Evolutionary conservation across 805 yeast species (phyloP), one percentile per base, ranked within the genome.

Genomic region (Tetrapisispora nanseiensis): DNA sequence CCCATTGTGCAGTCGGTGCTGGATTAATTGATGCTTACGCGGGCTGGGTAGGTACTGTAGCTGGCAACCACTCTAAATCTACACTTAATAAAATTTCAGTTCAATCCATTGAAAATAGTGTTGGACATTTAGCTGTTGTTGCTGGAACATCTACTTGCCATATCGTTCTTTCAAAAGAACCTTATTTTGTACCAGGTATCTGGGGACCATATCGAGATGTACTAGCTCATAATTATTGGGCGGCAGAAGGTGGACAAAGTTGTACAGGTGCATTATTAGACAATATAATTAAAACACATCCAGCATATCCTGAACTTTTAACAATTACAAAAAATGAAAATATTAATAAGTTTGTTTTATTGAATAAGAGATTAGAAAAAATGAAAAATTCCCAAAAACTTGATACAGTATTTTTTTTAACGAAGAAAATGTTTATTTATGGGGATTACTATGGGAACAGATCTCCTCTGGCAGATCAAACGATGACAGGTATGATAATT

Each of bases 141-240:
- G 97, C 98, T 0, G 98, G 98, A 46, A 92, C 98, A 6, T 87
- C 97, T 1, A 92, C 98, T 1, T 92, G 98, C 60, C 97, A 92
- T 63, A 80, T 92, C 52, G 87, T 86, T 44, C 72, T 90, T 72
- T 82, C 95, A 23, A 73, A 76, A 46, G 81, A 85, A 24, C 83
- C 95, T 0, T 77, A 86, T 34, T 89, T 90, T 60, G 97, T 90
- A 9, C 78, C 86, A 34, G 98, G 98, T 46, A 96, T 92, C 27
- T 92, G 98, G 98, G 98, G 98, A 12, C 98, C 98, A 2, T 92
- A 92, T 65, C 74, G 87, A 55, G 95, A 89, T 62, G 95, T 86
- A 5, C 73, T 90, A 69, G 83, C 94, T n/a, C 82, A 83, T 23
- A 86, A 80, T 6, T 81, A 71, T 56, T 92, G 97, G 97, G 71